Evolutionary conservation across 768 basidiomycete species (phyloP), one percentile per base, ranked within the genome.

Genomic region (Podaxis rugospora): DNA sequence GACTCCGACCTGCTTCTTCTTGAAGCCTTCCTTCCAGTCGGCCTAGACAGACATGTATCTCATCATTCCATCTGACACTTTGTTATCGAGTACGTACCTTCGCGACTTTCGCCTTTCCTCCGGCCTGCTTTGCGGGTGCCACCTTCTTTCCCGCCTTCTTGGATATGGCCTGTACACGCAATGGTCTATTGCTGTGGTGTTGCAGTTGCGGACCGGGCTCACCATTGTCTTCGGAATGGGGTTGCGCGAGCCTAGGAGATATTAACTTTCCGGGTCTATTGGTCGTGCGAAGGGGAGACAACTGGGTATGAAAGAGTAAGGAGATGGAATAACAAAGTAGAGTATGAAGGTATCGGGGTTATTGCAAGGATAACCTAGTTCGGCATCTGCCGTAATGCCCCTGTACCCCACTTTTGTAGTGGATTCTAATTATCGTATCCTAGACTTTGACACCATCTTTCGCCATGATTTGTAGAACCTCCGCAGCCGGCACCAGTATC

Each of bases 11-110:
- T 93, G 90, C 78, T 98, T 98, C 88, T 98, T 99, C 88, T 97
- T 97, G 83, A 99, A 99, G 4, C 95, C 95, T 70, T 98, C 96
- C 75, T 96, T 96, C 96, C 96, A 99, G 72, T 98, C 96, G 52
- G 96, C 96, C 95, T 98, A 54, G 21, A 25, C 11, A 11, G 21
- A 61, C 10, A 65, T 57, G 23, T 42, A 57, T n/a, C 14, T 59
- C 55, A 50, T 67, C 49, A 64, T 61, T 62, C 39, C 39, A 40
- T 40, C 44, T 51, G 35, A 39, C 36, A 53, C 36, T 49, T 53
- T 56, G 28, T 52, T 25, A 44, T 25, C 32, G 18, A 27, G 57
- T 18, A 56, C 66, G 64, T 67, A 92, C 92, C 84, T 93, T 93
- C 27, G 88, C 90, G 32, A 93, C 88, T 72, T 87, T 92, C 71